phyloP scores from a whole-genome alignment of 805 yeast genomes.

The Novakomyces olei region DNA sequence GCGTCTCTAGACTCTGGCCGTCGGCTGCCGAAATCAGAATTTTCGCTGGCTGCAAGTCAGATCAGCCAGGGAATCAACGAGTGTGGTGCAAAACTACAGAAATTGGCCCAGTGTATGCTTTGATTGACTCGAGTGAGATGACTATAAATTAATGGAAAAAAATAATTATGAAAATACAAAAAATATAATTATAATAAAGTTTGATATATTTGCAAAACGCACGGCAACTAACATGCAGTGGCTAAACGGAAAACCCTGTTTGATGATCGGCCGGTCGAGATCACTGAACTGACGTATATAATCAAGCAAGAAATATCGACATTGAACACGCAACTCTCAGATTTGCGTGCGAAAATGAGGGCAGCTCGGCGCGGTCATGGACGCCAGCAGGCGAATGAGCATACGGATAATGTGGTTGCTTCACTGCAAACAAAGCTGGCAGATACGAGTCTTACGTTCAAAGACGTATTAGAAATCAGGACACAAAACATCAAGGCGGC shows the following conservation, averaged over 20 bases:
- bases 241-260: constrained; percentile 81
- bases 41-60: constrained; percentile 46
- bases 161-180: background rate
- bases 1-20: background rate
- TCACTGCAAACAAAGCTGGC: constrained; percentile 73
- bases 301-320: constrained; percentile 63
- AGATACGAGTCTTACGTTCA: constrained; percentile 79
- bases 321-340: constrained; percentile 49
- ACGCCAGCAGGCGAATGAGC: constrained; percentile 36
- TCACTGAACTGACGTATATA: constrained; percentile 72
- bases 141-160: background rate
- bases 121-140: background rate
- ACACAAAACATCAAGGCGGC: constrained; percentile 61
- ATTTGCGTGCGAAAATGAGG: constrained; percentile 31
- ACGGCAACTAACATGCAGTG: constrained; percentile 15
- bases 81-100: constrained; percentile 58
- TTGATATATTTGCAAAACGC: background rate
- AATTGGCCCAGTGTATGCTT: constrained; percentile 36
- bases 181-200: background rate
- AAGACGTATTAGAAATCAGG: constrained; percentile 68
- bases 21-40: constrained; percentile 24
- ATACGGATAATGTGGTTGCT: constrained; percentile 70
- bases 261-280: constrained; percentile 85
- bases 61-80: constrained; percentile 79
- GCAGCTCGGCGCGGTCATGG: constrained; percentile 16